These are phyloP conservation scores for Geotrichum europaeum DNA, from an alignment of 1,139 yeast species.

Conservation along the genomic window DNA sequence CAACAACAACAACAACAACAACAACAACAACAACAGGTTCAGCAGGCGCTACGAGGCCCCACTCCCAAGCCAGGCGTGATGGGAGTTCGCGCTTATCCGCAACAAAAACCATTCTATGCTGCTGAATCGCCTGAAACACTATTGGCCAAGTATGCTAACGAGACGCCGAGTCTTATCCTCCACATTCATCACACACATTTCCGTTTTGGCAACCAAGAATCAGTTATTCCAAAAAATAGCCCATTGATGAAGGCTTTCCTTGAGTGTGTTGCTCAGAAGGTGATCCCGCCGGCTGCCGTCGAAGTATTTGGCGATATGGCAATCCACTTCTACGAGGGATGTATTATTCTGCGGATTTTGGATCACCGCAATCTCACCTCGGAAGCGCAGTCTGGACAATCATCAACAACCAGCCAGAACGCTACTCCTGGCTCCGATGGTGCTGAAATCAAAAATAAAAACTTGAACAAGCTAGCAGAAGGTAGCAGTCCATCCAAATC, in stretches of 20 bases:
- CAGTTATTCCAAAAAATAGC: slow-evolving; percentile 72
- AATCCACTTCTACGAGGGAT: slow-evolving; percentile 79
- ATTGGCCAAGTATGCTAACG: slow-evolving; percentile 68
- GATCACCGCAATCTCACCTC: slow-evolving; percentile 53
- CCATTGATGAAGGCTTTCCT: slow-evolving; percentile 70
- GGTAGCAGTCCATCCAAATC: not conserved
- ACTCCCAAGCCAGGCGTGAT: not conserved
- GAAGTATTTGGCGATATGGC: slow-evolving; percentile 86
- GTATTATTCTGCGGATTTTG: slow-evolving; percentile 71
- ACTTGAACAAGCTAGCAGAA: not conserved
- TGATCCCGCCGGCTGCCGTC: slow-evolving; percentile 82
- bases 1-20: not conserved
- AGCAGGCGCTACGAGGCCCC: slow-evolving; percentile 23
- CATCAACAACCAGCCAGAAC: not conserved
- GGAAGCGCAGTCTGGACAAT: not conserved
- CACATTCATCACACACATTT: slow-evolving; percentile 89
- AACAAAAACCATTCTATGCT: slow-evolving; percentile 14
- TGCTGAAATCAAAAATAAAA: slow-evolving; percentile 8
- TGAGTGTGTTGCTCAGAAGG: slow-evolving; percentile 70
- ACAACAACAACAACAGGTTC: slow-evolving; percentile 11
- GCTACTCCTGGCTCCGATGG: slow-evolving; percentile 4
- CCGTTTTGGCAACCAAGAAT: slow-evolving; percentile 71
- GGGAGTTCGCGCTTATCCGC: slow-evolving; percentile 1
- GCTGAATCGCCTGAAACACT: slow-evolving; percentile 63
- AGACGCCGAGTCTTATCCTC: slow-evolving; percentile 77